Evolutionary conservation across 768 basidiomycete genomes (phyloP).

Genomic region (Auriscalpium orientale): DNA sequence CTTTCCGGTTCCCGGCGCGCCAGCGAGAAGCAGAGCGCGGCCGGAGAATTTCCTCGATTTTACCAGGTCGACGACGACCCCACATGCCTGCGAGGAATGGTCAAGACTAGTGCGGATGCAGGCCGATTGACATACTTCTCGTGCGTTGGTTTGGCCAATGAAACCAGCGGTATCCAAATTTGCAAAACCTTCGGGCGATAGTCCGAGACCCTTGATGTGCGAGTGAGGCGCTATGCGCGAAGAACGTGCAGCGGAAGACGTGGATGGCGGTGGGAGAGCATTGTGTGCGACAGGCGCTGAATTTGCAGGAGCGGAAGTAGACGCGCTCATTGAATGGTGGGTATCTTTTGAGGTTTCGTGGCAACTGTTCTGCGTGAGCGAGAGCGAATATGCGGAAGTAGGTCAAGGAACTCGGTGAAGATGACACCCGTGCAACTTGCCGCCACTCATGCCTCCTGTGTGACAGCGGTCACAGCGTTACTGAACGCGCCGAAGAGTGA

Average conservation of each 20-base stretch:
- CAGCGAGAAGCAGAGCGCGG: slow-evolving; percentile 84
- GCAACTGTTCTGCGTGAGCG: too few relatives aligned
- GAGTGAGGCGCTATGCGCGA: slow-evolving; percentile 88
- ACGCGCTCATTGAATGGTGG: slow-evolving; percentile 8
- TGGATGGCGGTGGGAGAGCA: slow-evolving; percentile 62
- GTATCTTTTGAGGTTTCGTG: too few relatives aligned
- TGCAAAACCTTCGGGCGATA: slow-evolving; percentile 79
- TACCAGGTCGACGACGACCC: slow-evolving; percentile 82
- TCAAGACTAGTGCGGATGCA: background rate
- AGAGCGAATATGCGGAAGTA: too few relatives aligned
- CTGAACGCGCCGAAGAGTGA: too few relatives aligned
- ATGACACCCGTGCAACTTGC: too few relatives aligned
- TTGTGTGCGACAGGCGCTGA: slow-evolving; percentile 44
- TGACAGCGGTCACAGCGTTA: too few relatives aligned
- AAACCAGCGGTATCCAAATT: slow-evolving; percentile 73
- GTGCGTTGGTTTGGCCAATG: slow-evolving; percentile 81
- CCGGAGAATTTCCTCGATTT: slow-evolving; percentile 93
- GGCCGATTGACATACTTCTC: slow-evolving; percentile 55
- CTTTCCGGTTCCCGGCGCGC: slow-evolving; percentile 96
- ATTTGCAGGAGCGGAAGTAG: slow-evolving; percentile 16
- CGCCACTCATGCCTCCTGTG: too few relatives aligned
- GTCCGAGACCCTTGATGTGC: slow-evolving; percentile 93
- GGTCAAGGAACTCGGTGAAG: too few relatives aligned
- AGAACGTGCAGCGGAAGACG: slow-evolving; percentile 52
- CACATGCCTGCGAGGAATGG: slow-evolving; percentile 60